Base-by-base conservation (phyloP, 2,329 filamentous ascomycete genomes). In the Pyrenophora seminiperda region DNA sequence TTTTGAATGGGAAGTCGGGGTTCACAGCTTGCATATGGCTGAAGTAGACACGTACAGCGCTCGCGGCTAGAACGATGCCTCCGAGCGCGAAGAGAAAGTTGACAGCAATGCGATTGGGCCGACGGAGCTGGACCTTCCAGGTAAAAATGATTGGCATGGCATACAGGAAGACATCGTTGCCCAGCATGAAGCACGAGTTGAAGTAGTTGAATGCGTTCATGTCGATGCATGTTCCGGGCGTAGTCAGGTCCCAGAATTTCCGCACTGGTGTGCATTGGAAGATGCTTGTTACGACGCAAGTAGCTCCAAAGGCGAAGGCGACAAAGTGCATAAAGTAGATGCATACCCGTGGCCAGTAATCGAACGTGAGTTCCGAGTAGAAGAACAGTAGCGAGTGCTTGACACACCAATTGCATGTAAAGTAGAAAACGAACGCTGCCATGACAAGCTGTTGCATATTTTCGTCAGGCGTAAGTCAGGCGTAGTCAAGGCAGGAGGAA, bases 301-400 rank as follows among this genome's bases (percentile, higher is more conserved):
- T 58, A 11, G 67, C 15, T 14, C 70, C 68, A 29, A 76, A 75
- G 5, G 64, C 62, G 24, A 72, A 62, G 7, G 67, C 63, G 10
- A 75, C 43, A 24, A 67, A 59, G 18, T 68, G 66, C 65, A 73
- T 71, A 47, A 68, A 40, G 39, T 62, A 66, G 20, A 76, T 70
- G 27, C 60, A 62, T 47, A 51, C 51, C 15, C 49, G 56, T 17
- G 62, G 58, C 32, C 49, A 56, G 7, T 44, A 54, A 17, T 65
- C 63, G 33, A 63, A 60, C 19, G 66, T 67, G n/a, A 75, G 66
- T 24, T 72, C 70, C 20, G 69, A 56, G 53, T 76, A 76, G 59
- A 76, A 68, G 47, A 73, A 58, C 6, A 76, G 64, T 6, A 76
- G 63, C 0, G 72, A 73, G 33, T 75, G 63, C 57, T 76, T 75